Evolutionary conservation across 2,329 filamentous ascomycete species (phyloP), one percentile per base, ranked within the genome.

Genomic region (Cucurbitaria berberidis): DNA sequence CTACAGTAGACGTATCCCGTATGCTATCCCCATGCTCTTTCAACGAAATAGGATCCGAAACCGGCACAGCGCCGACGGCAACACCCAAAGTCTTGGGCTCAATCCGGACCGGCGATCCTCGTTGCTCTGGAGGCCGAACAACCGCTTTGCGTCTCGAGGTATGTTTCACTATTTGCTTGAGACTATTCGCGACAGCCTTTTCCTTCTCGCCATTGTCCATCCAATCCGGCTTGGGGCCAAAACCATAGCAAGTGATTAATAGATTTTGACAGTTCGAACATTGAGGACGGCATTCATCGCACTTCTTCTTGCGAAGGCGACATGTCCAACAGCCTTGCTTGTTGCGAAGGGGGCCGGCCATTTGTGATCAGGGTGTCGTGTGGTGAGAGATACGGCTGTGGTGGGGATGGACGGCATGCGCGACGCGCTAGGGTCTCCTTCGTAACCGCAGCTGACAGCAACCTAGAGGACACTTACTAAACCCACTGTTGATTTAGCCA

Each of bases 281-380:
- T 10, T 78, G 64, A 9, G 84, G 84, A 2, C 75, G 78, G 21
- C 63, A 74, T 64, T 85, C 82, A 57, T 86, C 83, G 66, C 84
- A 87, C 63, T 85, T 86, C 64, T 87, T 87, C 60, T 82, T 82
- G 16, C 85, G 80, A 11, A 86, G 76, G 16, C 84, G 80, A 62
- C 84, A 87, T 1, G 83, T 86, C 82, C 83, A 86, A 66, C 84
- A 86, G 55, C 82, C 82, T 49, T 44, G 27, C 16, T 44, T 44
- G 30, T 34, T 44, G 8, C 41, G 41, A 13, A 39, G 36, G 5
- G 19, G 21, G 13, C 36, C 36, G n/a, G 36, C 5, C 36, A 39
- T 39, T 15, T 24, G 36, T 10, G 36, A 24, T 39, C 9, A 24
- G 19, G 24, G 5, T 26, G 24, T 26, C n/a, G n/a, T 26, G 24